phyloP scores from a whole-genome alignment of 305 asterid genomes.

The Fraxinus ornus region DNA sequence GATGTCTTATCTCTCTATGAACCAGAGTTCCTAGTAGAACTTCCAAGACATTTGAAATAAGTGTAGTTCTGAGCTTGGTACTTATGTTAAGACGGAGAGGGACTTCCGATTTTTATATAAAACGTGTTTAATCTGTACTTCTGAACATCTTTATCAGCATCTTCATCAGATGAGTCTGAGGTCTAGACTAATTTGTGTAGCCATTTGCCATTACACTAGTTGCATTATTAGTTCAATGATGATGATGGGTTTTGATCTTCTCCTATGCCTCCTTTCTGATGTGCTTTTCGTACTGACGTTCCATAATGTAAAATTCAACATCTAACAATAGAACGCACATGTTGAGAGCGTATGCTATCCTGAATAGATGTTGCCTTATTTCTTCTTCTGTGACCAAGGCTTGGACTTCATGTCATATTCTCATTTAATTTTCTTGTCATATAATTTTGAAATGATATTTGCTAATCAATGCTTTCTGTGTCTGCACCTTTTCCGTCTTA shows the following conservation, averaged over 20 bases:
- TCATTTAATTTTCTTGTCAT: neutral
- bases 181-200: neutral
- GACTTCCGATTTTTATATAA: neutral
- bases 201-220: neutral
- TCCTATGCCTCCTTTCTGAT: neutral
- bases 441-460: neutral
- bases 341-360: neutral
- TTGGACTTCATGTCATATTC: neutral
- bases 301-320: slow-evolving; percentile 1
- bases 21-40: slow-evolving; percentile 1
- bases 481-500: neutral
- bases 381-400: slow-evolving; percentile 2
- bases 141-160: neutral
- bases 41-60: neutral
- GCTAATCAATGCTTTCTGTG: neutral
- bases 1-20: neutral
- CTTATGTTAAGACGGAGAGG: neutral
- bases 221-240: neutral
- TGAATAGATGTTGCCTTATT: neutral
- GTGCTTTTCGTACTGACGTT: neutral
- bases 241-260: slow-evolving; percentile 3
- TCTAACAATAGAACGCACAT: neutral
- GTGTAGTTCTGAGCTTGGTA: neutral
- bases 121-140: neutral
- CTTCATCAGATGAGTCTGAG: neutral